These are phyloP conservation scores for Luffa acutangula DNA, from an alignment of 306 rosid species.

Conservation along the genomic window DNA sequence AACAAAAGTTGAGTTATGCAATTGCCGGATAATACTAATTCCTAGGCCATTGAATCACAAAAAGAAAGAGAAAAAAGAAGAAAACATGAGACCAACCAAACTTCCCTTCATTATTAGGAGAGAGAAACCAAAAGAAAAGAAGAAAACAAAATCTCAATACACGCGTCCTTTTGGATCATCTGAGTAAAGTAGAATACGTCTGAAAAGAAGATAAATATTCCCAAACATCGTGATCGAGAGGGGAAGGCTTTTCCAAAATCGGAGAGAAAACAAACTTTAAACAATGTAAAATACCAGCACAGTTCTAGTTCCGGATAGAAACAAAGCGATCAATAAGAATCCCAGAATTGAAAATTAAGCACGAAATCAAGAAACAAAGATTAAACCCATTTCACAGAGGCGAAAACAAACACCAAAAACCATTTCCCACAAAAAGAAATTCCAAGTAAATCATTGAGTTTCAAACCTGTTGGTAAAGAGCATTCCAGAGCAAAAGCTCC, in stretches of 20 bases:
- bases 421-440: background rate
- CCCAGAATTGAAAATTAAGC: background rate
- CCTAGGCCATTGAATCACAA: background rate
- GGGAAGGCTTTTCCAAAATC: background rate
- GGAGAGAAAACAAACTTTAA: background rate
- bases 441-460: background rate
- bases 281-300: background rate
- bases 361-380: background rate
- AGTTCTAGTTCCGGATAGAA: background rate
- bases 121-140: background rate
- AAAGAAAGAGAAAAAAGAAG: background rate
- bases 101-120: background rate
- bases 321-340: background rate
- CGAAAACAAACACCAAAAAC: background rate
- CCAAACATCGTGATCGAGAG: background rate
- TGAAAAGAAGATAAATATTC: constrained; percentile 2
- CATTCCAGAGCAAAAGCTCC: constrained; percentile 84
- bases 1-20: background rate
- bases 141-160: background rate
- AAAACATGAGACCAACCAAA: background rate
- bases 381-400: background rate
- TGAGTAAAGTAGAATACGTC: background rate
- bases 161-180: constrained; percentile 5
- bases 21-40: background rate
- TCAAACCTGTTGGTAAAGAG: constrained; percentile 73